Conservation (phyloP, 2,329 filamentous ascomycete species). For the Endothia cerciana region DNA sequence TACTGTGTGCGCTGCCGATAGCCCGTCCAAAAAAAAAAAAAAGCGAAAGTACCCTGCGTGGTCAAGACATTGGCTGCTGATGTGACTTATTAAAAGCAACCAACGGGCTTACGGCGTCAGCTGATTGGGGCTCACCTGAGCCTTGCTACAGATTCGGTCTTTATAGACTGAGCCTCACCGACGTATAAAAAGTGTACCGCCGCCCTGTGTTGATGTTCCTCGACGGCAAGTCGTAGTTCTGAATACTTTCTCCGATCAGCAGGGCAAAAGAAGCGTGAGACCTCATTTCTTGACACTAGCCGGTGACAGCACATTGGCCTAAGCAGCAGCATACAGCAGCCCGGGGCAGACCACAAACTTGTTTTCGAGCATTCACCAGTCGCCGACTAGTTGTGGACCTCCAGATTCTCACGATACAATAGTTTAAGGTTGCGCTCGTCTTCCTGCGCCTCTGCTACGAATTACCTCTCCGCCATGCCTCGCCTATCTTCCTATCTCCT, state of each 20-base stretch:
- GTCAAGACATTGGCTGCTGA: not conserved
- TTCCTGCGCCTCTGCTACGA: not conserved
- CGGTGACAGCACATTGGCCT: no score
- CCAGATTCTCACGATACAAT: no score
- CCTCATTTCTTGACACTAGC: no score
- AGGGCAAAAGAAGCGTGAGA: not conserved
- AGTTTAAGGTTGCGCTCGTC: not conserved
- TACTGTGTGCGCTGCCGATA: not conserved
- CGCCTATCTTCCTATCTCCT: conserved; percentile 3
- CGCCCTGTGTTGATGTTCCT: not conserved
- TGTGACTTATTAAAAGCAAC: not conserved
- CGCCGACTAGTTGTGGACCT: not conserved
- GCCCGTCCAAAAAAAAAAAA: not conserved
- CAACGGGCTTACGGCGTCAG: conserved; percentile 4
- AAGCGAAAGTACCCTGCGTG: not conserved
- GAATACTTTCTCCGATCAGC: not conserved
- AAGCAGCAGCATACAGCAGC: not conserved
- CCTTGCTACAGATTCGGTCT: not conserved
- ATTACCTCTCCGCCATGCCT: not conserved
- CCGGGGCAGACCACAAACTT: not conserved
- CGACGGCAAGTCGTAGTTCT: not conserved
- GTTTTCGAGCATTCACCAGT: not conserved
- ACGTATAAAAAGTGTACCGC: not conserved
- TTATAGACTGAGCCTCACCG: not conserved
- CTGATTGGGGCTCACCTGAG: not conserved